These are phyloP conservation scores for Pleurotus platypus DNA, from an alignment of 768 basidiomycete genomes.

Conservation along the genomic window DNA sequence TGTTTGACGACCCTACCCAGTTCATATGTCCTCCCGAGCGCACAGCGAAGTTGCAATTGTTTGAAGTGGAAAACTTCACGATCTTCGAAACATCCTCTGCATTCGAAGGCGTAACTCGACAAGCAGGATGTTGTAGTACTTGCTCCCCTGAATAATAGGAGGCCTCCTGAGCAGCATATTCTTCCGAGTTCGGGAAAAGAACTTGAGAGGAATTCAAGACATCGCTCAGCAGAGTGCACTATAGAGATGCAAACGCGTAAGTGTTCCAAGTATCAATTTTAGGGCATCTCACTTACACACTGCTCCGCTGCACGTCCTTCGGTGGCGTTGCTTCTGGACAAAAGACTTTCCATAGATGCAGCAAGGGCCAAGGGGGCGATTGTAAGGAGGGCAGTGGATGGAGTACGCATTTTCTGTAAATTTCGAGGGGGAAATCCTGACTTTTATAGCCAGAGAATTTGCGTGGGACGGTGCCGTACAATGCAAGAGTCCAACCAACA, in stretches of 20 bases:
- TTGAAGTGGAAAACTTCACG: neutral
- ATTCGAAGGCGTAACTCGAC: neutral
- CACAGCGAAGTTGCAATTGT: neutral
- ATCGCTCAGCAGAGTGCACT: neutral
- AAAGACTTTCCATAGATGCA: neutral
- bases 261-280: neutral
- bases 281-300: neutral
- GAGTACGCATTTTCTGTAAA: neutral
- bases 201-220: neutral
- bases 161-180: neutral
- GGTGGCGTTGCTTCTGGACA: neutral
- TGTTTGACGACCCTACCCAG: slow-evolving; percentile 10
- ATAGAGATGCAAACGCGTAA: neutral
- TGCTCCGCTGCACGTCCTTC: neutral
- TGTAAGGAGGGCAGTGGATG: neutral
- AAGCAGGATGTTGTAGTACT: neutral
- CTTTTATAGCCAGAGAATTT: no score
- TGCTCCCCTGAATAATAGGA: slow-evolving; percentile 3
- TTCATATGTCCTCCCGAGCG: slow-evolving; percentile 10
- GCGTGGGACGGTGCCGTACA: no score
- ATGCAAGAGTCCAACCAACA: no score
- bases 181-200: neutral
- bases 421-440: no score
- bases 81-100: slow-evolving; percentile 1
- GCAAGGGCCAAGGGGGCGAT: neutral